phyloP scores from a whole-genome alignment of 139 green algal genomes.

The Micractinium conductrix region DNA sequence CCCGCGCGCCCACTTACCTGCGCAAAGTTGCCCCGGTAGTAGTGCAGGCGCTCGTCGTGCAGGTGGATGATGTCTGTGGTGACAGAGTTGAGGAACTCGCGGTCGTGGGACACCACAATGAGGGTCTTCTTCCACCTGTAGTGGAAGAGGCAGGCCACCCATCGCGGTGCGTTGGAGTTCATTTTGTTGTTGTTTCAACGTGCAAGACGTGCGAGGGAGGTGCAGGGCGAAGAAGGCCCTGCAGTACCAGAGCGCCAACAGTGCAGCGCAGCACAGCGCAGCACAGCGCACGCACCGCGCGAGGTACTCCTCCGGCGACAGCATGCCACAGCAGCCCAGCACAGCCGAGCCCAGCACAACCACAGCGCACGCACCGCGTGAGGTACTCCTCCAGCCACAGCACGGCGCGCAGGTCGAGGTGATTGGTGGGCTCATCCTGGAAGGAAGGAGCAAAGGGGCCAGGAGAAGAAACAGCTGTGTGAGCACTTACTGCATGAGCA shows the following conservation, averaged over 20 bases:
- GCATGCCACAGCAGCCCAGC: not conserved
- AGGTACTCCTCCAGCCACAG: conserved; percentile 92
- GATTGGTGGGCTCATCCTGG: conserved; percentile 99
- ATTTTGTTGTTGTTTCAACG: too few relatives aligned
- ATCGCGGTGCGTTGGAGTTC: too few relatives aligned
- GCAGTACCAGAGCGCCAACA: too few relatives aligned
- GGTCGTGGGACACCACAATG: conserved; percentile 98
- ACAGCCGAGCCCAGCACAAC: not conserved
- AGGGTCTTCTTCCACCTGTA: conserved; percentile 99
- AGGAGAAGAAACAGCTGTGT: too few relatives aligned
- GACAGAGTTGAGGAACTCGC: conserved; percentile 98
- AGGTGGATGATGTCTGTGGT: conserved; percentile 99
- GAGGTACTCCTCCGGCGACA: conserved; percentile 95
- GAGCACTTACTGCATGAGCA: conserved; percentile 49
- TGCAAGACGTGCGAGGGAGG: too few relatives aligned
- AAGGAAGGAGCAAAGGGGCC: too few relatives aligned
- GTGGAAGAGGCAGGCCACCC: not conserved
- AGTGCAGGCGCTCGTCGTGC: conserved; percentile 94
- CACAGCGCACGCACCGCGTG: conserved; percentile 37
- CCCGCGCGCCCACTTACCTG: conserved; percentile 58
- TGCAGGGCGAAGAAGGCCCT: not conserved
- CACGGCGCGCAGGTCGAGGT: conserved; percentile 95
- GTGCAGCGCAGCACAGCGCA: not conserved
- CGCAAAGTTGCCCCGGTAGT: conserved; percentile 92
- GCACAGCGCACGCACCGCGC: conserved; percentile 28